phyloP scores from a whole-genome alignment of 2,329 filamentous ascomycete genomes.

The Fusarium circinatum region DNA sequence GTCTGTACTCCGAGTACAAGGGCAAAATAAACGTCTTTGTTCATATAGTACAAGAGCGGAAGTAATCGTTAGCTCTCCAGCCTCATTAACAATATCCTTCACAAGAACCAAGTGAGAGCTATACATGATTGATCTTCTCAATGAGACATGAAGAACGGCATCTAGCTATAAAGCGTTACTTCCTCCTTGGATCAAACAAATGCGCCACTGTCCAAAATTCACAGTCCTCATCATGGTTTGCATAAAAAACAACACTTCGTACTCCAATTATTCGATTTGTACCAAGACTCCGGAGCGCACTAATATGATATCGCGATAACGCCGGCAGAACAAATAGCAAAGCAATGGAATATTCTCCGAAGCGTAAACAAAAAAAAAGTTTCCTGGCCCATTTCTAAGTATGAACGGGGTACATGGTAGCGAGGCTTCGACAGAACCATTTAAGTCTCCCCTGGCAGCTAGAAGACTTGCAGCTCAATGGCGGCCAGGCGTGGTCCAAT shows the following conservation, averaged over 20 bases:
- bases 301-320: conserved; percentile 23
- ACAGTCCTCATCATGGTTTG: conserved; percentile 15
- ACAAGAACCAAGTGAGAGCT: not conserved
- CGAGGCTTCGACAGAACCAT: conserved; percentile 20
- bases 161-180: conserved; percentile 12
- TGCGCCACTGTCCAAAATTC: conserved; percentile 32
- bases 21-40: not conserved
- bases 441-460: conserved; percentile 4
- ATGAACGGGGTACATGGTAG: conserved; percentile 13
- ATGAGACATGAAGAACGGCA: conserved; percentile 7
- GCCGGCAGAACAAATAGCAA: conserved; percentile 16
- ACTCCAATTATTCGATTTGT: conserved; percentile 27
- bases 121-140: not conserved
- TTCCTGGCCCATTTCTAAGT: not conserved
- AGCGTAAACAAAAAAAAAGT: not conserved
- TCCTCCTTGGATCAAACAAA: conserved; percentile 20
- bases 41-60: conserved; percentile 1
- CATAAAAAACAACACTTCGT: conserved; percentile 5
- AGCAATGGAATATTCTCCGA: not conserved
- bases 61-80: not conserved
- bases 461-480: conserved; percentile 38
- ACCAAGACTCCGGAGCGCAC: conserved; percentile 37
- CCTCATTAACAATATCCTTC: conserved; percentile 3
- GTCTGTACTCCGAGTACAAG: conserved; percentile 2
- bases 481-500: conserved; percentile 58